phyloP scores from a whole-genome alignment of 129 eudicot species.

The Flaveria ramosissima region DNA sequence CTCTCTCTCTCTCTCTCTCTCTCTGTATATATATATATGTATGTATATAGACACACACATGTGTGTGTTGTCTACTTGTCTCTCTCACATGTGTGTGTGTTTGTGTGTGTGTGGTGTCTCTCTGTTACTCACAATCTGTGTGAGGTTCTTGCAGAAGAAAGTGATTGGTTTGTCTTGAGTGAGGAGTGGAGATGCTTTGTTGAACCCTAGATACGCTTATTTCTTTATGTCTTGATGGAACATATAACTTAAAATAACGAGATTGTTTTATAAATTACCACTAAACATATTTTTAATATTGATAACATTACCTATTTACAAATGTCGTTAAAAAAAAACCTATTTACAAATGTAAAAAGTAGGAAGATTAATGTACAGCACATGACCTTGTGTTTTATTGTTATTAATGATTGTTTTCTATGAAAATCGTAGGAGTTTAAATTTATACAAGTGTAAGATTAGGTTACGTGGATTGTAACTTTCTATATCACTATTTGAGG shows the following conservation, averaged over 20 bases:
- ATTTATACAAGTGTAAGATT: too few relatives aligned
- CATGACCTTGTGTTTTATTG: too few relatives aligned
- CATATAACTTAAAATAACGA: background rate
- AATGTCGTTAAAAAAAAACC: too few relatives aligned
- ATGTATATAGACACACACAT: background rate
- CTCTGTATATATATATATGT: background rate
- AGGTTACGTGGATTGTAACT: too few relatives aligned
- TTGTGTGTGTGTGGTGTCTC: background rate
- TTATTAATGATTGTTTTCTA: too few relatives aligned
- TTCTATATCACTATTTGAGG: too few relatives aligned
- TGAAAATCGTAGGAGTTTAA: too few relatives aligned
- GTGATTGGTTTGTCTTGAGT: slow-evolving; percentile 38
- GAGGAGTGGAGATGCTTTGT: slow-evolving; percentile 36
- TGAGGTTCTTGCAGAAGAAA: slow-evolving; percentile 27
- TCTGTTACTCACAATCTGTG: slow-evolving; percentile 12
- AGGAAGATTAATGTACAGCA: too few relatives aligned
- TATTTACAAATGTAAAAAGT: background rate
- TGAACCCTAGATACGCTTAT: slow-evolving; percentile 40
- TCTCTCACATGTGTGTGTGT: background rate
- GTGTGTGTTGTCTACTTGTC: too few relatives aligned
- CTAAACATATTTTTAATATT: background rate
- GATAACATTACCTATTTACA: background rate
- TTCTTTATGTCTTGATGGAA: background rate
- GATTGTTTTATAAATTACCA: background rate
- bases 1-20: background rate